Percentiles rank a stretch among this genome's conserved stretches.
phyloP scores from a whole-genome alignment of 192 early-diverging fungal genomes.

The Dispira simplex region DNA sequence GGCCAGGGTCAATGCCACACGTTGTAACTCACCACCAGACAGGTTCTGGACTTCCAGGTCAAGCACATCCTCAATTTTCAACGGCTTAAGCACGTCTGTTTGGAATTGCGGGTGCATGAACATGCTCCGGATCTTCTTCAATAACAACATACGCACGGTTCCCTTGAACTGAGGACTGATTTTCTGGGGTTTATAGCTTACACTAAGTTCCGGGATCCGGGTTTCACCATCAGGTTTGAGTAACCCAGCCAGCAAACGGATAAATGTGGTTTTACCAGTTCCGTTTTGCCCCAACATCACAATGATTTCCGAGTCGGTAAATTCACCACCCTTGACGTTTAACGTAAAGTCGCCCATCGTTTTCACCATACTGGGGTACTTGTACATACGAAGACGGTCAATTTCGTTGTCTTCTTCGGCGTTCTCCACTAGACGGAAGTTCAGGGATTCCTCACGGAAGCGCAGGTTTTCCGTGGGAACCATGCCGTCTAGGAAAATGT shows the following conservation, averaged over 20 bases:
- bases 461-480: slow-evolving; percentile 98
- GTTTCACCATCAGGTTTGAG: slow-evolving; percentile 63
- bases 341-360: slow-evolving; percentile 72
- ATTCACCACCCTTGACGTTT: slow-evolving; percentile 58
- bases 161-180: slow-evolving; percentile 90
- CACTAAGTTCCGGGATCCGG: slow-evolving; percentile 67
- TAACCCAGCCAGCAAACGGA: slow-evolving; percentile 77
- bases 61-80: slow-evolving; percentile 83
- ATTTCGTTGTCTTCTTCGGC: slow-evolving; percentile 52
- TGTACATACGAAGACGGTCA: slow-evolving; percentile 56
- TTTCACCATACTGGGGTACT: slow-evolving; percentile 84
- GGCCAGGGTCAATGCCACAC: slow-evolving; percentile 85
- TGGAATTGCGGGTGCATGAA: slow-evolving; percentile 94
- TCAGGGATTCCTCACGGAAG: slow-evolving; percentile 90
- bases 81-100: slow-evolving; percentile 88
- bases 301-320: slow-evolving; percentile 94
- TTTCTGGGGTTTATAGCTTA: slow-evolving; percentile 97
- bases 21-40: slow-evolving; percentile 98
- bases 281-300: slow-evolving; percentile 99
- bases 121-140: slow-evolving; percentile 67
- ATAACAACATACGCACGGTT: slow-evolving; percentile 82
- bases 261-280: slow-evolving; percentile 96
- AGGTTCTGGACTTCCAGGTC: slow-evolving; percentile 75
- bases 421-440: slow-evolving; percentile 84
- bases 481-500: slow-evolving; percentile 93